Base-by-base conservation (phyloP, 169 alveolate species). In the Prorocentrum cordatum region DNA sequence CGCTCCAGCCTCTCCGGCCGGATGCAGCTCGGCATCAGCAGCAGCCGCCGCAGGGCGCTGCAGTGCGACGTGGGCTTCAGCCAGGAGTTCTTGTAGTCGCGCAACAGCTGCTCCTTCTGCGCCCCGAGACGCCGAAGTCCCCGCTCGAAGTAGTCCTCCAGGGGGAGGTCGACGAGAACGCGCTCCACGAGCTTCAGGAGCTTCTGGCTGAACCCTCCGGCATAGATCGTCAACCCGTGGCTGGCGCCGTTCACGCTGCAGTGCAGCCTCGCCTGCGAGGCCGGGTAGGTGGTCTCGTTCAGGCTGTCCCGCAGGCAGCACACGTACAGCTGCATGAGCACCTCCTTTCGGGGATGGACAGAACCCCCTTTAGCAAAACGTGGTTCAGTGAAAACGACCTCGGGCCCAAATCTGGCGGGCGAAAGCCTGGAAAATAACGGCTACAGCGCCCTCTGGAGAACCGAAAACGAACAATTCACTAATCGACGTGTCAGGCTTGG, bases 131-230 rank as follows among this genome's bases (percentile, higher is more conserved):
- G 87, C 31, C 58, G n/a, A n/a, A n/a, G 72, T 33, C 27, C 9
- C 16, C 18, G 32, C 20, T 3, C 3, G n/a, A 24, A 29, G 16
- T 31, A 75, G 39, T 64, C 35, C 61, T 75, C 62, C 42, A 75
- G 31, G 42, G 35, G 24, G 3, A 59, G 87, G 7, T 61, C 72
- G 0, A 29, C 59, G 59, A 75, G 33, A 22, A 61, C 58, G 16
- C 61, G 32, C 87, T 75, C 72, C 16, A 75, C 87, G 38, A 75
- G 31, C 18, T 26, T 27, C 26, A 75, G 38, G 24, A 75, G 87
- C 72, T 75, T 75, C 33, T 75, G 73, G 38, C 61, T 75, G 59
- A 75, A 75, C 29, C 87, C 87, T n/a, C 87, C 87, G 6, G 67
- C 72, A 16, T 42, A 7, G 16, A 75, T n/a, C 18, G 71, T 50